A percentile compares a stretch with the other conserved stretches of the same genome.
Conservation (phyloP, 2,329 filamentous ascomycete species). For the Trichoderma brevicompactum region DNA sequence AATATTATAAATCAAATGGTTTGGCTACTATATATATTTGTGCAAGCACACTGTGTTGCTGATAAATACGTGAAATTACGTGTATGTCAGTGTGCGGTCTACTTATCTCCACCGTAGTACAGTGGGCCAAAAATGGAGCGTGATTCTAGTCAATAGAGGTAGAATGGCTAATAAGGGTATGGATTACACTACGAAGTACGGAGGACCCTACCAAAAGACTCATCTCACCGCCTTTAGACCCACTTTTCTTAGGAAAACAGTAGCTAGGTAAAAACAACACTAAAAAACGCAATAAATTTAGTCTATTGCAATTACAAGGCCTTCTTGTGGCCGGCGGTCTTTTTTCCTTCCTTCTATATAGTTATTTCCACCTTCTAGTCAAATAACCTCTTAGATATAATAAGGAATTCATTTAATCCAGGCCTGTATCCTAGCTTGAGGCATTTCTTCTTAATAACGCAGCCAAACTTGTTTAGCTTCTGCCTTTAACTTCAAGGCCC, state of each 20-base stretch:
- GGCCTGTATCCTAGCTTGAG: constrained; percentile 19
- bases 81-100: no score
- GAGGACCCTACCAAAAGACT: background rate
- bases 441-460: constrained; percentile 22
- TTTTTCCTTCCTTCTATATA: constrained; percentile 21
- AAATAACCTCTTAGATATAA: constrained; percentile 28
- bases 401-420: constrained; percentile 28
- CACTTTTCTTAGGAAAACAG: background rate
- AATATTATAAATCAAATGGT: no score
- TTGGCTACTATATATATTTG: no score
- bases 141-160: no score
- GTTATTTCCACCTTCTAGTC: constrained; percentile 20
- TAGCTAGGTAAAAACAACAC: no score
- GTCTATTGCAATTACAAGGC: background rate
- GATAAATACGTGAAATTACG: no score
- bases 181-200: background rate
- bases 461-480: constrained; percentile 26
- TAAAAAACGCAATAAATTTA: no score
- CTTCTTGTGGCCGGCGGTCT: background rate
- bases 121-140: no score
- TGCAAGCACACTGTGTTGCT: no score
- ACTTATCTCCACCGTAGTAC: no score
- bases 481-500: constrained; percentile 10
- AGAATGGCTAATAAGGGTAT: no score
- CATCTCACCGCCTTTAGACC: background rate